phyloP scores from a whole-genome alignment of 208 protist species.

The Trichomonas gallinae region DNA sequence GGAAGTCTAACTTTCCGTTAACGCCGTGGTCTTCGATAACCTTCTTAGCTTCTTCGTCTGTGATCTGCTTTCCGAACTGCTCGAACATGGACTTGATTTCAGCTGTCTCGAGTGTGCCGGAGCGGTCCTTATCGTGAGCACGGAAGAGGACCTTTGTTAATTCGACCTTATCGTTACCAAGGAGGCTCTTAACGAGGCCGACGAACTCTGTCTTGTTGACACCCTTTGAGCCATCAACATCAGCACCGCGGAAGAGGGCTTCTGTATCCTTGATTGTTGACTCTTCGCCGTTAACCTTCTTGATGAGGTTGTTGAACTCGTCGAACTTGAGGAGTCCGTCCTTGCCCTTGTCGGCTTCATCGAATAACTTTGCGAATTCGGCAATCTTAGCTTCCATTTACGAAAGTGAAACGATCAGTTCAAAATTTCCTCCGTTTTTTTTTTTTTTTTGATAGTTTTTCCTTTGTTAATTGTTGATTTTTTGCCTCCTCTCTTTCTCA shows the following conservation, averaged over 20 bases:
- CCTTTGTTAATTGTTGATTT: no score
- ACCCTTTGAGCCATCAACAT: background rate
- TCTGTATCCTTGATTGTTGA: background rate
- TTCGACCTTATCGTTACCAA: background rate
- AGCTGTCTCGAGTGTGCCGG: background rate
- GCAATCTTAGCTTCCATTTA: background rate
- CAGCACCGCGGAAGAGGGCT: background rate
- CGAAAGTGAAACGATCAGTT: background rate
- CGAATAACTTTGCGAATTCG: background rate
- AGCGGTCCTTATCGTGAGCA: background rate
- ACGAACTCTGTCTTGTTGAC: background rate
- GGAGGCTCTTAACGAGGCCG: background rate
- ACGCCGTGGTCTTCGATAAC: background rate
- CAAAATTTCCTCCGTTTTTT: background rate
- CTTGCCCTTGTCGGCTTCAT: background rate
- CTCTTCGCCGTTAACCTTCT: background rate
- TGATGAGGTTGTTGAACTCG: background rate
- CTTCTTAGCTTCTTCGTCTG: background rate
- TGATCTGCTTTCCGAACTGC: background rate
- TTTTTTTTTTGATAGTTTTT: no score
- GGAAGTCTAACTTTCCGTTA: background rate
- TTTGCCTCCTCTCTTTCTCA: no score
- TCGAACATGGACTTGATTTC: background rate
- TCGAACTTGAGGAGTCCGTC: background rate
- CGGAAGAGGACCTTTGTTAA: background rate